A percentile compares a stretch with the other conserved stretches of the same genome.
Conservation (phyloP, 306 rosid genomes). For the Quillaja saponaria region DNA sequence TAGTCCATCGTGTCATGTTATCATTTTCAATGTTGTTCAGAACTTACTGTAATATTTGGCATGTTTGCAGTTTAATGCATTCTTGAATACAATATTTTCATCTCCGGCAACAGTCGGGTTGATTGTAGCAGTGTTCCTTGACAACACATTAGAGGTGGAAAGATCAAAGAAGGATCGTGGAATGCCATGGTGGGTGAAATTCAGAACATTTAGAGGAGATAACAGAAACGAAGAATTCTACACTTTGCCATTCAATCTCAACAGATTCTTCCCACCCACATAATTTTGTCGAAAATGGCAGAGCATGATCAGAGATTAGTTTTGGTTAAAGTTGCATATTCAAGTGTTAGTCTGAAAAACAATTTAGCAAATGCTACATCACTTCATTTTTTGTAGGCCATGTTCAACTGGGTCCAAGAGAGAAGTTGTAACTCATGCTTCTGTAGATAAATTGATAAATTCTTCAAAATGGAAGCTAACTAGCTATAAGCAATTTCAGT, state of each 20-base stretch:
- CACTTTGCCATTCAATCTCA: slow-evolving; percentile 89
- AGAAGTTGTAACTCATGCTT: slow-evolving; percentile 24
- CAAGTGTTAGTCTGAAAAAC: slow-evolving; percentile 14
- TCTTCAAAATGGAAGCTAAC: not conserved
- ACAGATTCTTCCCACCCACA: slow-evolving; percentile 93
- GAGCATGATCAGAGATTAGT: slow-evolving; percentile 9
- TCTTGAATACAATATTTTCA: slow-evolving; percentile 79
- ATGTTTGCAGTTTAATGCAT: slow-evolving; percentile 82
- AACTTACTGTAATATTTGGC: not conserved
- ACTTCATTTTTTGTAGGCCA: slow-evolving; percentile 33
- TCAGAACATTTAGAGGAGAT: slow-evolving; percentile 89
- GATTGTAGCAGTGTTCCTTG: slow-evolving; percentile 87
- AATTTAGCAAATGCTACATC: slow-evolving; percentile 27
- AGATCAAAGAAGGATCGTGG: slow-evolving; percentile 88
- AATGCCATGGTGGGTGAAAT: slow-evolving; percentile 99
- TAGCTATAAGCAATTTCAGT: too few relatives aligned
- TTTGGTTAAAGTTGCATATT: slow-evolving; percentile 26
- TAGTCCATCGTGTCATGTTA: not conserved
- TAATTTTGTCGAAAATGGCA: slow-evolving; percentile 22
- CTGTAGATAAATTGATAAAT: slow-evolving; percentile 1
- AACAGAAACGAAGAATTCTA: slow-evolving; percentile 95
- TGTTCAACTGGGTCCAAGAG: slow-evolving; percentile 30
- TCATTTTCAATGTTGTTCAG: too few relatives aligned
- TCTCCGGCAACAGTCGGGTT: slow-evolving; percentile 81
- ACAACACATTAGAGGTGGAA: slow-evolving; percentile 87